Base-by-base conservation (phyloP, 2,329 filamentous ascomycete genomes). In the Penicillium capsulatum region DNA sequence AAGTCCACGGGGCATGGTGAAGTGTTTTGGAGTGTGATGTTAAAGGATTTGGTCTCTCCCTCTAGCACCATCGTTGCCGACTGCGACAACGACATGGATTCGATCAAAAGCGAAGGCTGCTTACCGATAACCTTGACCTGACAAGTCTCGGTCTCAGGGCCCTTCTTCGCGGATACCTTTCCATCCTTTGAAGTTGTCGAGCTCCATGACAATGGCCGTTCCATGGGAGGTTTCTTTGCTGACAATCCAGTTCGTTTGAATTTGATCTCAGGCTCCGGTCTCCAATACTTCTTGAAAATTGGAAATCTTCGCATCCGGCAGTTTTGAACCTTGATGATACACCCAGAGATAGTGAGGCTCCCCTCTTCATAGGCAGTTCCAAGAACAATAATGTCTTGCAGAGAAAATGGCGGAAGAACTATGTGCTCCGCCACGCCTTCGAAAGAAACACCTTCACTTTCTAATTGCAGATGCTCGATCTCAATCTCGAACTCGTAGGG, bases 401-500 rank as follows among this genome's bases (percentile, higher is more conserved):
- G 84, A 47, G 87, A 78, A 51, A 94, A 87, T 0, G 91, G 85
- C 0, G 87, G 86, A 35, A 98, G 75, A 6, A 84, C 59, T 3
- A 84, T 79, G 35, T 76, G 77, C 48, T 84, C 79, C 10, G 76
- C 68, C 5, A 76, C 67, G 1, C 84, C 81, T 38, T 83, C 77
- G 41, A 96, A 86, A 1, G 80, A 74, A 16, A 81, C 76, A 1
- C 87, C 89, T 44, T 86, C 80, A 7, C 81, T 79, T 45, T 88
- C 81, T 5, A 98, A 70, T 17, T 74, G 76, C 31, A 98, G 75
- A 37, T 80, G 83, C 59, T 97, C 89, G 22, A 98, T 81, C 38
- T 94, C 87, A 3, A 98, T 70, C 46, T 96, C 88, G 49, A 97
- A 84, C 44, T 97, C 91, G 53, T 89, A 96, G 0, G 90, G 88